Base-by-base conservation (phyloP, 2,329 filamentous ascomycete genomes). In the Cadophora gregata region DNA sequence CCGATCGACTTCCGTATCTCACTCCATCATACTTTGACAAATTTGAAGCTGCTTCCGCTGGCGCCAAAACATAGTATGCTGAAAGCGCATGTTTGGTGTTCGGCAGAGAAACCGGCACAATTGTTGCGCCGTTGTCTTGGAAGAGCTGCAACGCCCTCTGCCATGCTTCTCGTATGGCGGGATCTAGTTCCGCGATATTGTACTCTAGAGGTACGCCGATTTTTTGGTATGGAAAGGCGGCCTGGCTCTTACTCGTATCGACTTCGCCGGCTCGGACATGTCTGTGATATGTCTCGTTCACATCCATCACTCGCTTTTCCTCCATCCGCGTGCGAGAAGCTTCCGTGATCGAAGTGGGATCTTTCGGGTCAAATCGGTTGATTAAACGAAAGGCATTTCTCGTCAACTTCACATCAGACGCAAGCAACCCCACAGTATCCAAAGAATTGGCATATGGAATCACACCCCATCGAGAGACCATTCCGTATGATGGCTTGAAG, bases 21-120 rank as follows among this genome's bases (percentile, higher is more conserved):
- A 98, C 88, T 24, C 96, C 96, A 74, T 99, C 96, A 78, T 97
- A 99, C 78, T 97, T 97, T 65, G 96, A 93, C 1, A 99, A 86
- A 75, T 99, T 99, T 19, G 95, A 98, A 1, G 93, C 93, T 3
- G 96, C 96, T 80, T 99, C 96, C 19, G 96, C 95, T 0, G 96
- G 93, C 0, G 96, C 96, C 64, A 99, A 88, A 65, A 99, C 87
- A 78, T 99, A 99, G 81, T 99, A 99, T 38, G 96, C 92, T 24
- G 93, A 92, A 0, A 99, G 86, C 0, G 96, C 95, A 72, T 92
- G 89, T 69, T 88, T 90, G 1, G 95, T 99, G 0, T 90, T 88
- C 0, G 95, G 94, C 4, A 99, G 84, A 1, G 90, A 93, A 19
- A 98, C 86, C 1, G 91, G 86, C 12, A 93, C 86, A 14, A 98